These are phyloP conservation scores for Theileria sp. DNA, from an alignment of 169 alveolate species.

Conservation along the genomic window DNA sequence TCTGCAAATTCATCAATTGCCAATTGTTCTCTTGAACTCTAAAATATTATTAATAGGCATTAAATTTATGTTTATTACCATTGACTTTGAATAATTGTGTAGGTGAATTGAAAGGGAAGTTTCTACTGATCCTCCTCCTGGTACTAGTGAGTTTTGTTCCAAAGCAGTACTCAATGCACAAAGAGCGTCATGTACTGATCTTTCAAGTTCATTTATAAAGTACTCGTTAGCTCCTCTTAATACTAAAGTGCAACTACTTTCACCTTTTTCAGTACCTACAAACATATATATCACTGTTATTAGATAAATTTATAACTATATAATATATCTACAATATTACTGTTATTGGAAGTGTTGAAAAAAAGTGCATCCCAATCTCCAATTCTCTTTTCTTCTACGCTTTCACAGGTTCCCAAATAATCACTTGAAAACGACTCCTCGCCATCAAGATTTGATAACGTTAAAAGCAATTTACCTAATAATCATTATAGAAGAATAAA, in stretches of 20 bases:
- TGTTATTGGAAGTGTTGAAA: slow-evolving; percentile 89
- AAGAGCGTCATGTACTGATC: slow-evolving; percentile 97
- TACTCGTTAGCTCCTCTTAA: slow-evolving; percentile 98
- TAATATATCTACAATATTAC: slow-evolving; percentile 1
- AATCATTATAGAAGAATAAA: not conserved
- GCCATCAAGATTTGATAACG: slow-evolving; percentile 93
- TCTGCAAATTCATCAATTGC: slow-evolving; percentile 99
- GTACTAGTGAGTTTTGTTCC: slow-evolving; percentile 79
- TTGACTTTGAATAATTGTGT: slow-evolving; percentile 95
- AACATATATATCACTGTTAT: slow-evolving; percentile 43
- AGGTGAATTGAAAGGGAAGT: slow-evolving; percentile 93
- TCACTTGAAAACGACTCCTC: slow-evolving; percentile 92
- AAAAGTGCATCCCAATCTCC: slow-evolving; percentile 97
- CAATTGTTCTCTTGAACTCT: slow-evolving; percentile 95
- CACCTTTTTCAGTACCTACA: not conserved
- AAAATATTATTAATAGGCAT: not conserved
- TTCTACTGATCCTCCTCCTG: slow-evolving; percentile 99
- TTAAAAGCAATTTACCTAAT: slow-evolving; percentile 75
- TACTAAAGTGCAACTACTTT: slow-evolving; percentile 74
- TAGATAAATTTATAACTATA: slow-evolving; percentile 35
- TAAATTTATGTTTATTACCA: slow-evolving; percentile 48
- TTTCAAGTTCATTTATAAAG: slow-evolving; percentile 95
- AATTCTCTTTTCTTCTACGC: slow-evolving; percentile 91
- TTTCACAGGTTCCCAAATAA: slow-evolving; percentile 89
- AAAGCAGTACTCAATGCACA: slow-evolving; percentile 94